phyloP scores from a whole-genome alignment of 2,329 filamentous ascomycete species.

The Aspergillus unguis region DNA sequence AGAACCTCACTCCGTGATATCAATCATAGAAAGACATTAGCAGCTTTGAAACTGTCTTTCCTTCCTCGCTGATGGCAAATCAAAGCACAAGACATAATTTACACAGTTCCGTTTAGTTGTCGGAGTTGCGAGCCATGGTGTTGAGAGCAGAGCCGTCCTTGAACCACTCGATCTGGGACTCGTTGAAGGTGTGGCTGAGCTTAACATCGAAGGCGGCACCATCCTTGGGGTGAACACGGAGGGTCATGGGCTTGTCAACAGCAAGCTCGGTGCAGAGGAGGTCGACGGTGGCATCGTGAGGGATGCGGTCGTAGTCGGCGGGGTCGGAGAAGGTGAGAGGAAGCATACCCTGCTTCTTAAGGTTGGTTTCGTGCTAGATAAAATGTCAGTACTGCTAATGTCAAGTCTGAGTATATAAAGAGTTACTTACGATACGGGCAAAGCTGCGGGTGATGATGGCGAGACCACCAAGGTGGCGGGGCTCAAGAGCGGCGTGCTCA shows the following conservation, averaged over 20 bases:
- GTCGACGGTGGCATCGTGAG: conserved; percentile 88
- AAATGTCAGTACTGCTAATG: conserved; percentile 14
- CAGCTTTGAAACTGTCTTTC: conserved; percentile 17
- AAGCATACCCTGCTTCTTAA: conserved; percentile 99
- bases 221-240: conserved; percentile 87
- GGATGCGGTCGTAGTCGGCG: conserved; percentile 96
- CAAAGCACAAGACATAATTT: conserved; percentile 27
- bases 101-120: conserved; percentile 29
- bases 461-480: conserved; percentile 91
- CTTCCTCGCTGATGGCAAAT: conserved; percentile 12
- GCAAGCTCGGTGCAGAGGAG: conserved; percentile 83
- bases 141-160: conserved; percentile 96
- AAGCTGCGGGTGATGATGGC: conserved; percentile 95
- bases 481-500: conserved; percentile 97
- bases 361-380: conserved; percentile 86
- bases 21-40: conserved; percentile 27
- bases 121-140: conserved; percentile 81
- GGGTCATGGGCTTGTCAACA: conserved; percentile 88
- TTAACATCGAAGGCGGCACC: conserved; percentile 76
- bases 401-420: not conserved
- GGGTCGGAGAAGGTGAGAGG: conserved; percentile 92
- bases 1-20: conserved; percentile 33
- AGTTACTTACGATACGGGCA: conserved; percentile 72
- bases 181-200: conserved; percentile 96
- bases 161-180: conserved; percentile 98